Conservation (phyloP, 2,329 filamentous ascomycete species). For the Chrysoporthe deuterocubensis region DNA sequence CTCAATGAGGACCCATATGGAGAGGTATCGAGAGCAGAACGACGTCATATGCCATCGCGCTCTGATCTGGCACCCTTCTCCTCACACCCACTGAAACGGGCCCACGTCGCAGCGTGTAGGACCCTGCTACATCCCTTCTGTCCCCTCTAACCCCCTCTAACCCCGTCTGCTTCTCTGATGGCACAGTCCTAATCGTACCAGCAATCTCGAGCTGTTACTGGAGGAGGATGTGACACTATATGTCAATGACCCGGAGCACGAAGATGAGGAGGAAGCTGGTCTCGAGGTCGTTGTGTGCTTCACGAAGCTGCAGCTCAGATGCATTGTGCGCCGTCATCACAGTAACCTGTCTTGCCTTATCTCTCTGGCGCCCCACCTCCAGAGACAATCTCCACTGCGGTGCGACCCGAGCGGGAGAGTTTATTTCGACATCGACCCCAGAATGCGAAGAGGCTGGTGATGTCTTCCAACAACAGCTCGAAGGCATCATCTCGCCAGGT, state of each 20-base stretch:
- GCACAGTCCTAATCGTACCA: neutral
- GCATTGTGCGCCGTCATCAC: neutral
- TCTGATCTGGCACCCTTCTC: neutral
- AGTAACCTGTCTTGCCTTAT: neutral
- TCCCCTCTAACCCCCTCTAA: neutral
- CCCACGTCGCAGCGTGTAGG: neutral
- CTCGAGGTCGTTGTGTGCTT: neutral
- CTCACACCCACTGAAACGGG: neutral
- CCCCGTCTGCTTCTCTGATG: neutral
- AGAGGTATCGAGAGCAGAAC: neutral
- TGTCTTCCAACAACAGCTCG: neutral
- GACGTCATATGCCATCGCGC: neutral
- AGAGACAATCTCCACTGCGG: slow-evolving; percentile 11
- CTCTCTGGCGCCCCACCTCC: neutral
- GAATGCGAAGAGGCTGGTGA: no score
- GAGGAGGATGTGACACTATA: neutral
- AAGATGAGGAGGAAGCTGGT: neutral
- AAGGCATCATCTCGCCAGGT: neutral
- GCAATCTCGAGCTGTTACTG: neutral
- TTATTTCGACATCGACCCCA: neutral
- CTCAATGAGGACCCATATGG: neutral
- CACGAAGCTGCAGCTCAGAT: neutral
- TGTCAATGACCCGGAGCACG: neutral
- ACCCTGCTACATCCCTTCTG: neutral
- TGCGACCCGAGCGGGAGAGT: slow-evolving; percentile 14